phyloP scores from a whole-genome alignment of 768 basidiomycete species.

The Baorangia bicolor region DNA sequence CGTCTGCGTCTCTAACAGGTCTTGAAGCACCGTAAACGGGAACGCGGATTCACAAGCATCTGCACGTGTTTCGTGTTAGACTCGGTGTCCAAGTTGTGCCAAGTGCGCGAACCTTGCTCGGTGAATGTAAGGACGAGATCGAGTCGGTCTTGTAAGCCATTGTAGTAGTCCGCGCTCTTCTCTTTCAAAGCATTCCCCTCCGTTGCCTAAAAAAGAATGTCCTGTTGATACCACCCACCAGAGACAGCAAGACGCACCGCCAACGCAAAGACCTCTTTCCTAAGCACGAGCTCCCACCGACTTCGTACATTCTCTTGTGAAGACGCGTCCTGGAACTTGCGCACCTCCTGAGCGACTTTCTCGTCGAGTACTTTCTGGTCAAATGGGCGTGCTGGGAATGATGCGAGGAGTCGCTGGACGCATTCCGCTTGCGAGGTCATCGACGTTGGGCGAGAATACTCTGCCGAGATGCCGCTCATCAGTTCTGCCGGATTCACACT shows the following conservation, averaged over 20 bases:
- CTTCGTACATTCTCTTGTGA: slow-evolving; percentile 62
- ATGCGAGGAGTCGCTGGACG: slow-evolving; percentile 49
- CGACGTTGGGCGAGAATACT: not conserved
- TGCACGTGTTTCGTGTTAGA: slow-evolving; percentile 26
- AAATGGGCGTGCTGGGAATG: slow-evolving; percentile 52
- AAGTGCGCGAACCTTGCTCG: slow-evolving; percentile 58
- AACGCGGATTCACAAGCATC: slow-evolving; percentile 79
- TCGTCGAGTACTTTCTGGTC: slow-evolving; percentile 46
- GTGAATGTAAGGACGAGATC: slow-evolving; percentile 77
- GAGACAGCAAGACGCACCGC: slow-evolving; percentile 50
- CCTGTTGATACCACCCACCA: not conserved
- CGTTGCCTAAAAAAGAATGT: slow-evolving; percentile 44
- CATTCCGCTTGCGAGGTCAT: slow-evolving; percentile 56
- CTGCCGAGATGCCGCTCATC: slow-evolving; percentile 27
- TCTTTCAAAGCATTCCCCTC: slow-evolving; percentile 67
- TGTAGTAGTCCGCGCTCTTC: slow-evolving; percentile 56
- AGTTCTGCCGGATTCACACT: slow-evolving; percentile 3
- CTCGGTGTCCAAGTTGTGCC: not conserved
- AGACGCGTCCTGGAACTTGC: slow-evolving; percentile 40
- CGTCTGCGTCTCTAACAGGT: slow-evolving; percentile 83
- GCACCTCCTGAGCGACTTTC: slow-evolving; percentile 48
- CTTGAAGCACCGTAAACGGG: slow-evolving; percentile 72
- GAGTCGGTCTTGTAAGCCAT: slow-evolving; percentile 55
- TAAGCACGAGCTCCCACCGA: slow-evolving; percentile 74
- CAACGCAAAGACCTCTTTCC: slow-evolving; percentile 67